Evolutionary conservation across 257 asterid species (phyloP).

Genomic region (Solanum etuberosum): DNA sequence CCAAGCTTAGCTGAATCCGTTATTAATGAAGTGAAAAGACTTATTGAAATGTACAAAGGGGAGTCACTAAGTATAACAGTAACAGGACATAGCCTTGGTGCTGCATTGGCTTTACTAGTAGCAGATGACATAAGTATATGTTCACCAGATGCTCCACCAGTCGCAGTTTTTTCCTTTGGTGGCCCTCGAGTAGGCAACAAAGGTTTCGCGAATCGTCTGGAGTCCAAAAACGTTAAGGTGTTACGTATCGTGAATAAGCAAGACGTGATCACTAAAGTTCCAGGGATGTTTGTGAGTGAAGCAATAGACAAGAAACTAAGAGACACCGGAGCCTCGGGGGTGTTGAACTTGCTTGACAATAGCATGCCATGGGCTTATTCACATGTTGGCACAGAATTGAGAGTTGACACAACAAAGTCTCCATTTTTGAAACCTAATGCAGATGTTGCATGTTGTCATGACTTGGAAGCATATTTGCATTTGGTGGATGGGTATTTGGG

Average conservation of each 20-base stretch:
- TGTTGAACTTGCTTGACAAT: slow-evolving; percentile 37
- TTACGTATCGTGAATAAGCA: slow-evolving; percentile 61
- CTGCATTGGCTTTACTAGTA: slow-evolving; percentile 65
- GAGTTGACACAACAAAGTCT: slow-evolving; percentile 76
- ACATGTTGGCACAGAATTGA: slow-evolving; percentile 63
- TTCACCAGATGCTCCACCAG: slow-evolving; percentile 37
- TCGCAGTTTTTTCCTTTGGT: slow-evolving; percentile 77
- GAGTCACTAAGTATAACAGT: slow-evolving; percentile 74
- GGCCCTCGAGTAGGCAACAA: slow-evolving; percentile 89
- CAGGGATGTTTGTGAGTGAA: slow-evolving; percentile 87
- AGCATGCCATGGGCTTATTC: slow-evolving; percentile 87
- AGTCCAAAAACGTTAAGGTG: slow-evolving; percentile 44
- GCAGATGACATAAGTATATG: slow-evolving; percentile 58
- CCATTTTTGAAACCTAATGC: slow-evolving; percentile 66
- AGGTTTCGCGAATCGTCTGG: slow-evolving; percentile 36
- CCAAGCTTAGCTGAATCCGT: slow-evolving; percentile 69
- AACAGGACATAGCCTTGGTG: slow-evolving; percentile 89
- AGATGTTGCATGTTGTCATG: slow-evolving; percentile 87
- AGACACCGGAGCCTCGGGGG: slow-evolving; percentile 11
- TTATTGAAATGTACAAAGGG: slow-evolving; percentile 60
- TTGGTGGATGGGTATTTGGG: slow-evolving; percentile 83
- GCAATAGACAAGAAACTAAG: slow-evolving; percentile 47
- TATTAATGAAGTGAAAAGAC: slow-evolving; percentile 42
- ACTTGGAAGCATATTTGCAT: slow-evolving; percentile 81
- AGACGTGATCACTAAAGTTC: slow-evolving; percentile 69